Evolutionary conservation across 495 filamentous ascomycete genomes (phyloP).

Genomic region (Penicillium alfredii): DNA sequence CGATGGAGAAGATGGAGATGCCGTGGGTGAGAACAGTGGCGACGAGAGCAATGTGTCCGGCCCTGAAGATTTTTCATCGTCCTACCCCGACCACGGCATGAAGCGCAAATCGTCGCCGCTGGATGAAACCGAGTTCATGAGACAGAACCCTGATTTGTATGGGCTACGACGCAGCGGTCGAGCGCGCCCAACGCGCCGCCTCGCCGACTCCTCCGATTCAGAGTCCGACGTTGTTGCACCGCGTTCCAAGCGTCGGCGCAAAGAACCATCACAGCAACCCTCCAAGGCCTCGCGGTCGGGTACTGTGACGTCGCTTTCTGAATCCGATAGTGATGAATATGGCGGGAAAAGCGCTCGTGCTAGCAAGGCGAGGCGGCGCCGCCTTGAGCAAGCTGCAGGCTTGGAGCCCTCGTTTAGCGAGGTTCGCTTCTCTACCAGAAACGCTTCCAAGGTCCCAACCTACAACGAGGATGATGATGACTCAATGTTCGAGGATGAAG

Average conservation of each 20-base stretch:
- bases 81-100: conserved; percentile 53
- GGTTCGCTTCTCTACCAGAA: conserved; percentile 85
- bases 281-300: conserved; percentile 44
- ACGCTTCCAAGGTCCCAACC: conserved; percentile 76
- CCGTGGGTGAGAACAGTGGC: conserved; percentile 59
- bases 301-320: conserved; percentile 38
- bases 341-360: conserved; percentile 63
- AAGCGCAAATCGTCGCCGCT: conserved; percentile 72
- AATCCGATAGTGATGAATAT: conserved; percentile 59
- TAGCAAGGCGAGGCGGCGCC: conserved; percentile 67
- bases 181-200: conserved; percentile 43
- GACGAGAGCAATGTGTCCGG: conserved; percentile 44
- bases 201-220: conserved; percentile 73
- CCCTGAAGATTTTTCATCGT: conserved; percentile 60
- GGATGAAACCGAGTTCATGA: conserved; percentile 77
- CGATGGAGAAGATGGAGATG: conserved; percentile 70
- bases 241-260: conserved; percentile 37
- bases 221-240: conserved; percentile 42
- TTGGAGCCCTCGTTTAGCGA: conserved; percentile 58
- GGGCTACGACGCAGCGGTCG: conserved; percentile 82
- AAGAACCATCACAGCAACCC: conserved; percentile 32
- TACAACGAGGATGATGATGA: conserved; percentile 85
- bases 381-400: conserved; percentile 53
- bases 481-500: conserved; percentile 67
- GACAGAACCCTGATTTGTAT: conserved; percentile 92